Base-by-base conservation (phyloP, 192 early-diverging fungal species). In the Rhizophagus prolifer region DNA sequence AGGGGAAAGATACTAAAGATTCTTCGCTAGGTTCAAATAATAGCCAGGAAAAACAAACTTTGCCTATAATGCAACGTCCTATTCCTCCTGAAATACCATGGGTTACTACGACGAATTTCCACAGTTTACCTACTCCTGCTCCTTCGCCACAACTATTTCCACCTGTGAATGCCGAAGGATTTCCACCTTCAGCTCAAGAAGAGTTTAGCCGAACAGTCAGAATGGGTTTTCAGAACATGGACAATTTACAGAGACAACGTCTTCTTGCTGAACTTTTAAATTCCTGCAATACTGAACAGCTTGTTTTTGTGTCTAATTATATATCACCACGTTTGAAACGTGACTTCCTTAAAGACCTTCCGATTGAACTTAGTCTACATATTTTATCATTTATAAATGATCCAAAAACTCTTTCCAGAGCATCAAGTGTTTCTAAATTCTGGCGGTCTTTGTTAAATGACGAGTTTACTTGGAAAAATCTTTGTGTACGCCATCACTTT, bases 341-440 rank as follows among this genome's bases (percentile, higher is more conserved):
- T 78, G 96, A 99, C 84, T 97, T 97, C 82, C 70, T 99, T 19
- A 91, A 87, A 66, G 89, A 90, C 23, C 80, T 95, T 72, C 94
- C 94, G n/a, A 70, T 86, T 25, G 92, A 95, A 73, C 86, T 93
- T 31, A 82, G 90, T 16, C 88, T 93, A 58, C 91, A 95, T 72
- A 91, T 98, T 76, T 88, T 99, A 30, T 86, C 88, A 63, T 95
- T 93, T 77, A 89, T 99, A 71, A 95, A 97, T 74, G 85, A 95
- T 70, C 89, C 88, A 47, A 81, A 89, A 68, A 88, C 93, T 19
- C 84, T 99, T 26, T 89, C 89, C 9, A 87, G 93, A 14, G 90
- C 91, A 28, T 81, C 90, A 14, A 88, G 89, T 16, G 97, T 97
- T 13, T 89, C 88, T n/a, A 83, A 79, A 19, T 82, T 85, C 71